Evolutionary conservation across 768 basidiomycete genomes (phyloP), one percentile per base, ranked within the genome.

Genomic region (Coprinellus aureogranulatus): DNA sequence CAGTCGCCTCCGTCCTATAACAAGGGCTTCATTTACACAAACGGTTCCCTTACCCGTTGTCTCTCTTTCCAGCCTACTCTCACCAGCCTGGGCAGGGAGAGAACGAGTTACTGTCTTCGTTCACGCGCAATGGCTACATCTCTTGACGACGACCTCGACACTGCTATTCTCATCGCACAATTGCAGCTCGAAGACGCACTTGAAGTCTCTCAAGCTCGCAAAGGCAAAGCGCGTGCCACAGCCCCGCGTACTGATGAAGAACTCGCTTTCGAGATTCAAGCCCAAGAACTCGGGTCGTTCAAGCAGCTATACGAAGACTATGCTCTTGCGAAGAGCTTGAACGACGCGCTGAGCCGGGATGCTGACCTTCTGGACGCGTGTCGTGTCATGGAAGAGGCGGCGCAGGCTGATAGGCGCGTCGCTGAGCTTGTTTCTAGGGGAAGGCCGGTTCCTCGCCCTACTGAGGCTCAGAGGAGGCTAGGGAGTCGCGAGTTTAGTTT

Each of bases 101-200:
- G 28, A 37, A 34, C 34, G 34, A 34, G 34, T 34, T 34, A 34
- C 45, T 37, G 40, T 45, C 50, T 34, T 8, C 48, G 28, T 27
- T 41, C 20, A 12, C 42, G 27, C 49, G 48, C 51, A 40, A n/a
- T 39, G 27, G 53, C 30, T n/a, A n/a, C n/a, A n/a, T n/a, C 39
- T 37, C 51, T 69, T n/a, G 34, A 34, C 14, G 34, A 34, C 34
- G 79, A 82, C 59, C 18, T 65, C 1, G 73, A 69, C 9, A 72
- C 75, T 22, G 65, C 72, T 26, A 63, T 73, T 9, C 68, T 82
- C 41, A 70, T 77, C 30, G 72, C 74, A 0, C 67, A 75, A 53
- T 70, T 81, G 44, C 59, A 62, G 2, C 70, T 81, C 37, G 65
- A 72, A n/a, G 80, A 81, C 56, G 70, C 77, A 16, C 69, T 72